A percentile compares a stretch with the other conserved stretches of the same genome.
These are phyloP conservation scores for Plantago major DNA, from an alignment of 257 asterid genomes.

Conservation along the genomic window DNA sequence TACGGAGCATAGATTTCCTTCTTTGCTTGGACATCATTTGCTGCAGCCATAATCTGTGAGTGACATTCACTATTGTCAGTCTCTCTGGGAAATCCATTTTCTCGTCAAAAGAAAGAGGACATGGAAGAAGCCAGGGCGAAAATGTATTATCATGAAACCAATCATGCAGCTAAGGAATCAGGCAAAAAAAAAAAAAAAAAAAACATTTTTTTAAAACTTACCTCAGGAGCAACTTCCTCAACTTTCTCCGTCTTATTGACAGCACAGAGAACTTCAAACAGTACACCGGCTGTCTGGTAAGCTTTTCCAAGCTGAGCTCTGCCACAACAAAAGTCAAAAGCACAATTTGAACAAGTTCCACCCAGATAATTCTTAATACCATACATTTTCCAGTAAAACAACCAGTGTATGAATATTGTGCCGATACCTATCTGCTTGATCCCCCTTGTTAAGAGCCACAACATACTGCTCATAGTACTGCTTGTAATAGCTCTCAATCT, in stretches of 20 bases:
- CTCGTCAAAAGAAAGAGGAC: constrained; percentile 14
- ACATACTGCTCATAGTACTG: constrained; percentile 80
- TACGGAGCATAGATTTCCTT: constrained; percentile 75
- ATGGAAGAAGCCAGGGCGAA: neutral
- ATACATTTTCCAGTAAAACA: constrained; percentile 16
- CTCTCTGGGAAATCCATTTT: constrained; percentile 10
- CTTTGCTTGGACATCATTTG: constrained; percentile 74
- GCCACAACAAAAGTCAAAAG: constrained; percentile 15
- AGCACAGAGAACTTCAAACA: constrained; percentile 87
- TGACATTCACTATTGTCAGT: constrained; percentile 11
- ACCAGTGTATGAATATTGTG: constrained; percentile 13
- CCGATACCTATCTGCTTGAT: constrained; percentile 72
- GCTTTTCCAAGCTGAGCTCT: constrained; percentile 96
- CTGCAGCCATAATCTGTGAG: constrained; percentile 73
- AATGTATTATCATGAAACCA: neutral
- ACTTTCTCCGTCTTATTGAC: constrained; percentile 75
- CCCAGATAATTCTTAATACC: neutral
- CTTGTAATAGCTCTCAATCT: constrained; percentile 80
- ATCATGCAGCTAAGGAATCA: neutral
- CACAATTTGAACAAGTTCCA: constrained; percentile 10
- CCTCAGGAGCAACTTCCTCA: constrained; percentile 85
- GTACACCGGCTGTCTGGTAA: constrained; percentile 79
- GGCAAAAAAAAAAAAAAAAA: neutral
- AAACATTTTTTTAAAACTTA: too few relatives aligned
- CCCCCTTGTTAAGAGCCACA: constrained; percentile 72